phyloP scores from a whole-genome alignment of 371 early-diverging fungal genomes.

The Rhizopus microsporus region DNA sequence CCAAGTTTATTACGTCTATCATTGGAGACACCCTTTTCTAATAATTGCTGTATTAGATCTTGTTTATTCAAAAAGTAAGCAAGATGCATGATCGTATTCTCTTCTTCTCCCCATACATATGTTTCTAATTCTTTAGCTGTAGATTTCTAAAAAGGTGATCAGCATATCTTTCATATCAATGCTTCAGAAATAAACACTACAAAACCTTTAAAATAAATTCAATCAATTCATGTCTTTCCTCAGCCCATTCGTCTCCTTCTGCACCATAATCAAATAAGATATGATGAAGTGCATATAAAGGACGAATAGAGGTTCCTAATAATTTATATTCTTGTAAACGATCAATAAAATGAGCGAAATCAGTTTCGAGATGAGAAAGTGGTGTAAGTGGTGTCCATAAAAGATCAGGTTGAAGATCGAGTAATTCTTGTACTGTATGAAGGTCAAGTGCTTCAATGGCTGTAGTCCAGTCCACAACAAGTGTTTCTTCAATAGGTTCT shows the following conservation, averaged over 20 bases:
- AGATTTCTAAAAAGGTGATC: constrained; percentile 14
- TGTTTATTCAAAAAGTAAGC: constrained; percentile 21
- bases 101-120: constrained; percentile 24
- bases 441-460: constrained; percentile 29
- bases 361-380: constrained; percentile 22
- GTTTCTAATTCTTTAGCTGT: constrained; percentile 22
- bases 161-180: not conserved
- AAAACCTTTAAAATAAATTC: constrained; percentile 25
- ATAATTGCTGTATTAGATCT: constrained; percentile 16
- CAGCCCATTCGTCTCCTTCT: constrained; percentile 25
- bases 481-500: constrained; percentile 15
- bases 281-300: constrained; percentile 29
- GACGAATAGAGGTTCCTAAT: constrained; percentile 22
- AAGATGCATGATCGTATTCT: constrained; percentile 26
- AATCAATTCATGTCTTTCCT: constrained; percentile 21
- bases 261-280: constrained; percentile 26
- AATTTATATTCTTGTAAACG: constrained; percentile 15
- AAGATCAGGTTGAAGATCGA: constrained; percentile 18
- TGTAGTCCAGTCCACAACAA: constrained; percentile 27
- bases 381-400: constrained; percentile 26
- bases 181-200: not conserved
- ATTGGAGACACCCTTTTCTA: constrained; percentile 15
- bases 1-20: constrained; percentile 18
- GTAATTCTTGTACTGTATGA: constrained; percentile 19
- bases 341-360: constrained; percentile 25